Evolutionary conservation across 2,329 filamentous ascomycete species (phyloP).

Genomic region (Xenoacremonium recifei): DNA sequence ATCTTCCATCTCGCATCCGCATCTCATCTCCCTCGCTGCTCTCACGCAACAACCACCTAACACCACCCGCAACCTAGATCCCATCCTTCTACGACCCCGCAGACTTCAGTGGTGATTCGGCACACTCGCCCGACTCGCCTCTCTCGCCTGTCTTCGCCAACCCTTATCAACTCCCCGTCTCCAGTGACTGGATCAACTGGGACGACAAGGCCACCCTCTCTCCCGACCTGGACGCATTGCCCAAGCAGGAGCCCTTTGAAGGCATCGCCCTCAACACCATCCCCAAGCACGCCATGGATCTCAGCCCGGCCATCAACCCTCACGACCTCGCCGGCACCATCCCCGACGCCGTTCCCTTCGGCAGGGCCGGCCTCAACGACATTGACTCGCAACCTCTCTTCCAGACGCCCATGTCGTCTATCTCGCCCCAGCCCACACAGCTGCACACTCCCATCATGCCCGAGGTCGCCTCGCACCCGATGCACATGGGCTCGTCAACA

Average conservation of each 20-base stretch:
- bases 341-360: conserved; percentile 24
- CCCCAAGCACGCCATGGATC: conserved; percentile 26
- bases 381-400: conserved; percentile 27
- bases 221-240: conserved; percentile 24
- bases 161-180: conserved; percentile 26
- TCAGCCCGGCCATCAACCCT: conserved; percentile 27
- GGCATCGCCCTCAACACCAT: conserved; percentile 25
- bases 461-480: conserved; percentile 12
- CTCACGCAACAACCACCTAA: conserved; percentile 10
- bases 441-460: conserved; percentile 21
- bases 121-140: conserved; percentile 26
- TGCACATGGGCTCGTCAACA: conserved; percentile 16
- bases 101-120: conserved; percentile 27
- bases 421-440: conserved; percentile 23
- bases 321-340: conserved; percentile 25
- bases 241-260: conserved; percentile 27
- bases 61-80: conserved; percentile 15
- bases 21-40: conserved; percentile 1
- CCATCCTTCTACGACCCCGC: conserved; percentile 27
- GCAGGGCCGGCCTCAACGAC: conserved; percentile 26
- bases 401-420: conserved; percentile 25
- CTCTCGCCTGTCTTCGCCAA: conserved; percentile 26
- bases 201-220: conserved; percentile 28
- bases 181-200: conserved; percentile 27
- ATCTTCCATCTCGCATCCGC: conserved; percentile 1